A percentile compares a stretch with the other conserved stretches of the same genome.
Evolutionary conservation across 2,329 filamentous ascomycete species (phyloP).

Genomic region (Arthrobotrys conoides): DNA sequence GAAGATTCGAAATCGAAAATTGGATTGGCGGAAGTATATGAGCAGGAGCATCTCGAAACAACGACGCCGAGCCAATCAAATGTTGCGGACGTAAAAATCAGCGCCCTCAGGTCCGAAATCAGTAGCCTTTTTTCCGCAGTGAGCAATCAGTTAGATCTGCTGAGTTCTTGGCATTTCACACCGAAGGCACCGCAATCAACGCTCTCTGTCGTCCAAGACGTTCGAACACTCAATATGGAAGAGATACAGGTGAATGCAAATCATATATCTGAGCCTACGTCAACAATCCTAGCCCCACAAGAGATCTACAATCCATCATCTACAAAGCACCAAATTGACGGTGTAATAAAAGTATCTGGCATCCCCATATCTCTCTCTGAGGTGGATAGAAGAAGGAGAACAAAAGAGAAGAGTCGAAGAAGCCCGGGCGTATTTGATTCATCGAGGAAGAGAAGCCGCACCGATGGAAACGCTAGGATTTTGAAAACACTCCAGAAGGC

Average conservation of each 20-base stretch:
- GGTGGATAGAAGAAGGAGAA: conserved; percentile 15
- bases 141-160: conserved; percentile 83
- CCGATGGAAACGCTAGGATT: background rate
- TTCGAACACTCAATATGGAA: conserved; percentile 93
- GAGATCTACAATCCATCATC: conserved; percentile 77
- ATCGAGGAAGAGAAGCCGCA: background rate
- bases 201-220: conserved; percentile 88
- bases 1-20: conserved; percentile 90
- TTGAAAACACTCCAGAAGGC: conserved; percentile 35
- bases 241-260: conserved; percentile 90
- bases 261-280: conserved; percentile 71
- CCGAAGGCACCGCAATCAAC: conserved; percentile 86
- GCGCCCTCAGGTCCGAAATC: conserved; percentile 85
- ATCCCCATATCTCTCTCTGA: conserved; percentile 40
- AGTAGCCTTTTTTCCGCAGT: conserved; percentile 86
- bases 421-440: background rate
- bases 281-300: conserved; percentile 87
- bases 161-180: conserved; percentile 95
- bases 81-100: conserved; percentile 80
- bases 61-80: conserved; percentile 79
- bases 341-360: conserved; percentile 15
- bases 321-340: conserved; percentile 1
- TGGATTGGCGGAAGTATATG: conserved; percentile 91
- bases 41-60: conserved; percentile 86
- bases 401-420: conserved; percentile 1